phyloP scores from a whole-genome alignment of 768 basidiomycete genomes.

The Mycena rebaudengoi region DNA sequence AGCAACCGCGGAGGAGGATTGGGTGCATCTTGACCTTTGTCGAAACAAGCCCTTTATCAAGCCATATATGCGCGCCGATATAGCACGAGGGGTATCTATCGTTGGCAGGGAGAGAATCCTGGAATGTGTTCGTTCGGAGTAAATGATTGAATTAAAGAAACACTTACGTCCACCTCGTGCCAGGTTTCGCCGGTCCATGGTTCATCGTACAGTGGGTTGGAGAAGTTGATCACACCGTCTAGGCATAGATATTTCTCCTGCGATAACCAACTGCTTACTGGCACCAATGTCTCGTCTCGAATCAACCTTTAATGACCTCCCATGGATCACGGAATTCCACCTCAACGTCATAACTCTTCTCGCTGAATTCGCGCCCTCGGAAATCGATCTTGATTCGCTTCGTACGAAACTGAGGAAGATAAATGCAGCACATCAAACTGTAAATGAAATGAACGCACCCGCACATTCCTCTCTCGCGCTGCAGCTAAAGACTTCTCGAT shows the following conservation, averaged over 20 bases:
- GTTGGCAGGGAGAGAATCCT: conserved; percentile 2
- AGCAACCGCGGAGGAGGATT: conserved; percentile 23
- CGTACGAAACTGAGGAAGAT: conserved; percentile 17
- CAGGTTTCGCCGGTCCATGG: conserved; percentile 24
- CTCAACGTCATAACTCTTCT: conserved; percentile 15
- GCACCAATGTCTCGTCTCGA: conserved; percentile 17
- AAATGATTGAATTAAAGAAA: background rate
- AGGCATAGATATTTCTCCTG: conserved; percentile 24
- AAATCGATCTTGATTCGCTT: conserved; percentile 12
- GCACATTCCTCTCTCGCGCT: conserved; percentile 13
- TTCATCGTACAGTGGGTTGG: conserved; percentile 26
- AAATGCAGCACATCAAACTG: background rate
- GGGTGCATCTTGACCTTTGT: conserved; percentile 30
- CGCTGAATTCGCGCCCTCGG: conserved; percentile 7
- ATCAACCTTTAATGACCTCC: conserved; percentile 23
- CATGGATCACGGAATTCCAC: conserved; percentile 29
- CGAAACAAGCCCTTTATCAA: conserved; percentile 31
- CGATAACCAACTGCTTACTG: conserved; percentile 22
- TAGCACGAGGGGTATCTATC: conserved; percentile 22
- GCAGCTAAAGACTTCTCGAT: conserved; percentile 10
- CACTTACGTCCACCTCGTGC: conserved; percentile 23
- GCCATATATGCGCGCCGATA: conserved; percentile 22
- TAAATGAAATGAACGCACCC: conserved; percentile 1
- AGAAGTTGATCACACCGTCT: conserved; percentile 1
- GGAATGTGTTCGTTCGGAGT: background rate